phyloP scores from a whole-genome alignment of 331 rosid genomes.

The Quercus phellos region DNA sequence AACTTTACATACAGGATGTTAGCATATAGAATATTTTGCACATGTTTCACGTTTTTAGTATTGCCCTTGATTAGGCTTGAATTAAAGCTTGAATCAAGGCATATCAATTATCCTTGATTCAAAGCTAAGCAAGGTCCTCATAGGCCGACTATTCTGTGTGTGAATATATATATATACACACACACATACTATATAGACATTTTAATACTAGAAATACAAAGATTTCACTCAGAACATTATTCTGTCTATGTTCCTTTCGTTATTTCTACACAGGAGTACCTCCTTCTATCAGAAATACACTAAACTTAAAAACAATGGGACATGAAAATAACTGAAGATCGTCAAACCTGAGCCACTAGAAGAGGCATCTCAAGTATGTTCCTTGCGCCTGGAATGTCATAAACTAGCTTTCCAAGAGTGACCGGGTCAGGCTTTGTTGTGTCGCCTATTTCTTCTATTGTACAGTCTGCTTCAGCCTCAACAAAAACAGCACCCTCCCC shows the following conservation, averaged over 20 bases:
- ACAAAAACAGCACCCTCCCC: conserved; percentile 82
- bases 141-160: too few relatives aligned
- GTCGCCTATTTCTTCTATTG: conserved; percentile 51
- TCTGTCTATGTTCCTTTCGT: too few relatives aligned
- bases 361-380: conserved; percentile 80
- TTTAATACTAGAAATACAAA: too few relatives aligned
- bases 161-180: too few relatives aligned
- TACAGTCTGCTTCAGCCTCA: conserved; percentile 72
- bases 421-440: conserved; percentile 59
- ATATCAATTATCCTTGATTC: too few relatives aligned
- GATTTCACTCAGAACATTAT: too few relatives aligned
- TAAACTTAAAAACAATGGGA: background rate
- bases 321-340: background rate
- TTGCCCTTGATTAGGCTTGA: too few relatives aligned
- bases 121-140: too few relatives aligned
- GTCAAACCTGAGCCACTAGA: conserved; percentile 63
- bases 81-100: too few relatives aligned
- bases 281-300: background rate
- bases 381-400: conserved; percentile 56
- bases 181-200: too few relatives aligned
- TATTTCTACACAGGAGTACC: background rate
- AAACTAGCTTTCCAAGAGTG: conserved; percentile 63
- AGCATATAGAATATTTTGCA: too few relatives aligned
- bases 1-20: background rate
- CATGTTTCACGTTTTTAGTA: too few relatives aligned